A percentile compares a stretch with the other conserved stretches of the same genome.
These are phyloP conservation scores for Selaginella tamariscina DNA, from an alignment of 75 land plant species.

Conservation along the genomic window DNA sequence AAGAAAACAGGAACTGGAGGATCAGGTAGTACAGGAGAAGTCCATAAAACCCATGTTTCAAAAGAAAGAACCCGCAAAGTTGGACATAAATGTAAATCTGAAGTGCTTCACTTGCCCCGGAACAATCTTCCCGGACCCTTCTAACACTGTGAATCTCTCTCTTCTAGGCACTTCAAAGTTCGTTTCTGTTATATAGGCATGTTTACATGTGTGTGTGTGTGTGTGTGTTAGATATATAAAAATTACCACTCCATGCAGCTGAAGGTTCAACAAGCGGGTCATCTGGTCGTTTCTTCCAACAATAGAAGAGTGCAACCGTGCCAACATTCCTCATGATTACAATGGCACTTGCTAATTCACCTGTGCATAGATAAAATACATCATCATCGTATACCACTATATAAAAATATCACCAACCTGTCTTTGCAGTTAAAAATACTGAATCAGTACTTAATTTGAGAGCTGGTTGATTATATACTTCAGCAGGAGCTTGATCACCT, in stretches of 20 bases:
- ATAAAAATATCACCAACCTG: not conserved
- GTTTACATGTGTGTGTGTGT: too few relatives aligned
- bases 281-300: not conserved
- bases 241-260: not conserved
- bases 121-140: not conserved
- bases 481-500: not conserved
- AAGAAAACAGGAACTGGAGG: not conserved
- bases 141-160: not conserved
- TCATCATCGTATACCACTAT: too few relatives aligned
- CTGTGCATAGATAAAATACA: too few relatives aligned
- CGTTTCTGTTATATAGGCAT: not conserved
- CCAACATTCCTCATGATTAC: not conserved
- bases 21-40: not conserved
- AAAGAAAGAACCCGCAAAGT: not conserved
- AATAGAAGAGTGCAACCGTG: not conserved
- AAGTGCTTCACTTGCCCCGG: not conserved
- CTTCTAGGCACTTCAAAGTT: not conserved
- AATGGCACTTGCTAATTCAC: not conserved
- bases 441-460: not conserved
- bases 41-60: not conserved
- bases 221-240: not conserved
- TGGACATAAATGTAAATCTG: not conserved
- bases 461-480: not conserved
- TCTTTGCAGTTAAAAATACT: not conserved
- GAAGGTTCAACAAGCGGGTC: not conserved